Base-by-base conservation (phyloP, 2,329 filamentous ascomycete genomes). In the Cercospora berteroae region DNA sequence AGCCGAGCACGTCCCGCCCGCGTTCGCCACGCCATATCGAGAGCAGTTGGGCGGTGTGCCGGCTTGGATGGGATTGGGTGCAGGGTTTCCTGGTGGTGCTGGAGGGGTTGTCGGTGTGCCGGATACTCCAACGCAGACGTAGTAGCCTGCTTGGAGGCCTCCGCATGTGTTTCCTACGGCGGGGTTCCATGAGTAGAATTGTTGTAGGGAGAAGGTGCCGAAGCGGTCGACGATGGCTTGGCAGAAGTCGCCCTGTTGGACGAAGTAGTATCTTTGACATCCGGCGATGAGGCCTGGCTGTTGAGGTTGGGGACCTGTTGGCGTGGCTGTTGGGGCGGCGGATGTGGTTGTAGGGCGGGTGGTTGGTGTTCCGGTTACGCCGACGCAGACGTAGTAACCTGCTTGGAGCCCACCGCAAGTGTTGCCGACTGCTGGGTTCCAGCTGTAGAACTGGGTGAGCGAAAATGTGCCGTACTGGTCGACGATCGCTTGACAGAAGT, bases 101-200 rank as follows among this genome's bases (percentile, higher is more conserved):
- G 48, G n/a, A 27, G 48, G 18, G 20, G 48, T 52, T 29, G 50
- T 55, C 16, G 50, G 23, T 13, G 50, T 55, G 8, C 27, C 50
- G 23, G 23, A 6, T 4, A 63, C 58, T 23, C 59, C 60, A 42
- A 60, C 36, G 29, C 66, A 68, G 29, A 60, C 60, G 50, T 64
- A 65, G 31, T 64, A 64, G 23, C 44, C 36, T 13, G 42, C 65
- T 18, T 44, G 61, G 16, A 69, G 39, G 9, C 48, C 18, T 4
- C 31, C 39, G 48, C 62, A 69, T 25, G n/a, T 33, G 16, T 39
- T 29, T 13, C 65, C 56, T 20, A 67, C 65, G 5, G 67, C 61
- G 18, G 67, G 61, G 57, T 69, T 69, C 65, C 65, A 69, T n/a
- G 31, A 52, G 44, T 66, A 62, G 23, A 68, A 65, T 48, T 67